Conservation (phyloP, 768 basidiomycete genomes). For the Suillus discolor region DNA sequence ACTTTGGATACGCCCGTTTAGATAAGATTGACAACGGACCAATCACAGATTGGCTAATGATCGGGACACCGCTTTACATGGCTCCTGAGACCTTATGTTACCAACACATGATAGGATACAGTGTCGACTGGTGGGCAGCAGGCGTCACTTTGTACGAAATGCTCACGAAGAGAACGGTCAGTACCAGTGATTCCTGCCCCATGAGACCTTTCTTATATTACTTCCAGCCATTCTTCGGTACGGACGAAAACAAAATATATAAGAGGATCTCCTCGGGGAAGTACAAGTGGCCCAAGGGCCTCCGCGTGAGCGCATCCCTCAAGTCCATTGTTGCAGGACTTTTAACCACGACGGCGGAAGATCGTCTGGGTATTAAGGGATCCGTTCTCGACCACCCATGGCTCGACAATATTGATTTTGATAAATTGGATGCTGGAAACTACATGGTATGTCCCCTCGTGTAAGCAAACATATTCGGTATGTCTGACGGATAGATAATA, state of each 20-base stretch:
- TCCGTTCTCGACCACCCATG: slow-evolving; percentile 46
- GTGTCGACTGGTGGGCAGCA: slow-evolving; percentile 58
- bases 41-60: slow-evolving; percentile 31
- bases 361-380: slow-evolving; percentile 42
- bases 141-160: slow-evolving; percentile 58
- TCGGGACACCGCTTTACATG: slow-evolving; percentile 51
- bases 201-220: neutral
- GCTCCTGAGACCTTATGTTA: slow-evolving; percentile 47
- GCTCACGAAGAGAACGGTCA: slow-evolving; percentile 39
- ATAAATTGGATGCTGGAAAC: slow-evolving; percentile 41
- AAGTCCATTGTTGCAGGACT: slow-evolving; percentile 46
- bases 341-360: slow-evolving; percentile 31
- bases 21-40: slow-evolving; percentile 21
- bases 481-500: slow-evolving; percentile 9
- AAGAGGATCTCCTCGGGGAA: slow-evolving; percentile 26
- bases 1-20: slow-evolving; percentile 47
- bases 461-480: neutral
- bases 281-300: slow-evolving; percentile 41
- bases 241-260: slow-evolving; percentile 28
- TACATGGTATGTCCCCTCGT: slow-evolving; percentile 44
- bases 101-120: slow-evolving; percentile 26
- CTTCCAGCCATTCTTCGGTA: slow-evolving; percentile 17
- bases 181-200: slow-evolving; percentile 15
- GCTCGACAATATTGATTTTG: slow-evolving; percentile 50
- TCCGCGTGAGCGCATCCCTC: slow-evolving; percentile 41